Evolutionary conservation across 1,284 basidiomycete species (phyloP).

Genomic region (Limonomyces culmigenus): DNA sequence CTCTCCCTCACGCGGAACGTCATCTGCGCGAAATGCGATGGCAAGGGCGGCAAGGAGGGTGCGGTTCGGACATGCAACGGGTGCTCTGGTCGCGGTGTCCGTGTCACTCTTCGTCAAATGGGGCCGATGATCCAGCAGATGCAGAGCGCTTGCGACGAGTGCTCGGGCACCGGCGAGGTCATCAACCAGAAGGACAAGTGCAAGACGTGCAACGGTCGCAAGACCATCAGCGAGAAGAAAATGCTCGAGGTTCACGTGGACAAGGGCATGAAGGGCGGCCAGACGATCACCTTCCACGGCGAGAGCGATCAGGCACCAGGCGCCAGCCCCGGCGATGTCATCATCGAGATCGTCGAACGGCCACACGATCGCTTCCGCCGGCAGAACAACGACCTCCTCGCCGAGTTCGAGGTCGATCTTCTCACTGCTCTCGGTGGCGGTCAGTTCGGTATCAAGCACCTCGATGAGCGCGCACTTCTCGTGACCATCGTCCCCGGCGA

Average conservation of each 20-base stretch:
- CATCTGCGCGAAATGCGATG: conserved; percentile 87
- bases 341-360: conserved; percentile 96
- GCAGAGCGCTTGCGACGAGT: conserved; percentile 90
- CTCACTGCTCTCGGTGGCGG: conserved; percentile 91
- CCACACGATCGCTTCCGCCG: conserved; percentile 84
- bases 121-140: conserved; percentile 99
- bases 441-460: conserved; percentile 79
- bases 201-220: conserved; percentile 90
- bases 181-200: conserved; percentile 94
- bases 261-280: conserved; percentile 98
- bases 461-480: conserved; percentile 82
- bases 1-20: conserved; percentile 93
- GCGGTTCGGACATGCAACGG: conserved; percentile 68
- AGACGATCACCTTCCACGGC: conserved; percentile 88
- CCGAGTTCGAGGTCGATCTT: conserved; percentile 82
- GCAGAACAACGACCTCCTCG: conserved; percentile 84
- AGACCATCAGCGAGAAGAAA: conserved; percentile 90
- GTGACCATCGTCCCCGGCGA: conserved; percentile 84
- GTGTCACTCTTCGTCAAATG: conserved; percentile 86
- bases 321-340: conserved; percentile 86
- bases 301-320: conserved; percentile 95
- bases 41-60: conserved; percentile 95
- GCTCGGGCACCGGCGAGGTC: conserved; percentile 81
- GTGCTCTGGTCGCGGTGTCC: conserved; percentile 87
- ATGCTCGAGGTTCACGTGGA: conserved; percentile 98